Base-by-base conservation (phyloP, 164 flowering plant genomes). In the Chloranthus sessilifolius region DNA sequence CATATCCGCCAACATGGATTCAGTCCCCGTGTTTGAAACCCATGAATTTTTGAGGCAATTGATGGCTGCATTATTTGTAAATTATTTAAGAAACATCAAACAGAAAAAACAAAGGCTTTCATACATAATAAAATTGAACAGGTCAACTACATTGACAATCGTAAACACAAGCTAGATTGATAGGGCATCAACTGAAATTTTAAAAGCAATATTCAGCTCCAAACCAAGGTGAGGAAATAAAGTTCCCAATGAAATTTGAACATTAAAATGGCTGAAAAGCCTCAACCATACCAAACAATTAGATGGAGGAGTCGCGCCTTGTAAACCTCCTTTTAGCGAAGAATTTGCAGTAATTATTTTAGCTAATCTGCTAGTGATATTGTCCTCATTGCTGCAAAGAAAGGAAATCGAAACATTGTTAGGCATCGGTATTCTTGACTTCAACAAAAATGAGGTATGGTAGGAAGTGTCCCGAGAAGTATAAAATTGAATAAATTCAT, bases 331-430 rank as follows among this genome's bases (percentile, higher is more conserved):
- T 20, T 58, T 67, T 59, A 92, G 74, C 20, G 21, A 45, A 46
- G 88, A 77, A 78, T 86, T 94, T 38, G 67, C 56, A 49, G 64
- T 58, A 62, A 86, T 66, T 52, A 94, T 82, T 24, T 34, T 26
- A 51, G 53, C 67, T 53, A 94, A 61, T 66, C 77, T 79, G 61
- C 68, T 74, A 4, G 95, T 76, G 26, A 71, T 69, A 43, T 94
- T 95, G 70, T 83, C 81, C 71, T 94, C 99, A 69, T 88, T 88
- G 70, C 99, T 94, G 87, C 72, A 77, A 48, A 25, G 66, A n/a
- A 47, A 24, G 37, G 17, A 53, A 44, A 17, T 3, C 53, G 4
- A 52, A 51, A 25, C 45, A 29, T 35, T 21, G 30, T 47, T 24
- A 52, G 6, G 23, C 31, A 37, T 8, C n/a, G 11, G 12, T 28